Evolutionary conservation across 1,284 basidiomycete genomes (phyloP).

Genomic region (Ganoderma lucidum): DNA sequence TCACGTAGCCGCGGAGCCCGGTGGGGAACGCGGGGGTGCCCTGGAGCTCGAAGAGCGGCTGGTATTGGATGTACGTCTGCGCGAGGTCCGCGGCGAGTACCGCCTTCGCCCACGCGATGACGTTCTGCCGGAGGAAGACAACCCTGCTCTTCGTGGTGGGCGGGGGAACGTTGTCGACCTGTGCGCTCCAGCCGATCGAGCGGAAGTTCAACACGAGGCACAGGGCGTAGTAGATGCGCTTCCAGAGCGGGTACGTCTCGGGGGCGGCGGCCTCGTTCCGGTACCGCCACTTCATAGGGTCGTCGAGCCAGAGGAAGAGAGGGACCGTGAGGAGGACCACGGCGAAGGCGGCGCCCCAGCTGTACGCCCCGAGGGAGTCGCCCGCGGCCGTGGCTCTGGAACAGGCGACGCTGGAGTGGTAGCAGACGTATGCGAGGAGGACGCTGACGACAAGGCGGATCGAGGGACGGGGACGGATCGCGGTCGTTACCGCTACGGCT

Average conservation of each 20-base stretch:
- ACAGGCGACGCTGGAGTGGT: background rate
- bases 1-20: background rate
- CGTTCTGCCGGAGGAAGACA: background rate
- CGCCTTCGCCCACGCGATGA: background rate
- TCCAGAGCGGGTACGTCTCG: background rate
- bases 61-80: background rate
- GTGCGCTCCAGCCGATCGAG: slow-evolving; percentile 1
- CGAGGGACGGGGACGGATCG: background rate
- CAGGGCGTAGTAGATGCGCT: background rate
- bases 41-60: background rate
- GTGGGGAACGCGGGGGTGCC: background rate
- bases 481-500: background rate
- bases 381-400: background rate
- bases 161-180: background rate
- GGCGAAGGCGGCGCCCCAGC: background rate
- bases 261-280: background rate
- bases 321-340: background rate
- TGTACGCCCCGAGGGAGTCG: background rate
- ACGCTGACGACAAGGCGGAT: background rate
- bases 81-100: background rate
- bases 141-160: background rate
- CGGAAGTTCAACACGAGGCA: background rate
- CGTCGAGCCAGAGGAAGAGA: background rate
- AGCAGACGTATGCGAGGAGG: background rate
- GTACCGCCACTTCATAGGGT: slow-evolving; percentile 3